Base-by-base conservation (phyloP, 495 filamentous ascomycete species). In the Daldinia caldariorum region DNA sequence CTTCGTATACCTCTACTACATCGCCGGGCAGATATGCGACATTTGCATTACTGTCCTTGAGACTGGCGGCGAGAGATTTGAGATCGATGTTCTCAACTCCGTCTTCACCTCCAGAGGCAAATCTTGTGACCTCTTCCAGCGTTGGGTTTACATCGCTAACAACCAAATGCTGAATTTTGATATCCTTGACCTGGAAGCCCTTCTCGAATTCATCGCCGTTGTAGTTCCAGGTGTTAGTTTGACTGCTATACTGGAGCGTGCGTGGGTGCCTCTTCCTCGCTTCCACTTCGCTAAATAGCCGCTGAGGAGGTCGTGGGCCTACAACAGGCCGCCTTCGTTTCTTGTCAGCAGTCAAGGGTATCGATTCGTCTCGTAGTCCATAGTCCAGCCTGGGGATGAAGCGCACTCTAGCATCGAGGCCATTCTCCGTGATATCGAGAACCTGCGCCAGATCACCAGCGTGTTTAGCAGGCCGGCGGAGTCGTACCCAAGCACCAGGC, bases 1-100 rank as follows among this genome's bases (percentile, higher is more conserved):
- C 96, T 66, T 96, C 89, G 74, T 93, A 98, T 49, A 99, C 92
- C 77, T 98, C 96, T 10, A 99, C 94, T 4, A 92, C 88, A 73
- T 99, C 96, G 26, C 96, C 96, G 0, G 93, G 92, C 2, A 94
- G 87, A 71, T 97, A 99, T 4, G 90, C 88, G 29, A 92, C 89
- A 63, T 89, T 90, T 10, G 89, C 87, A 22, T 88, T 89, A 37
- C 86, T 88, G 51, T 91, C 91, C 74, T 94, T 97, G 60, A 97
- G 80, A 56, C 92, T 97, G 59, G 92, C 89, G 35, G 93, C 92
- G 34, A 99, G 83, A 6, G 94, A 93, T 69, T 90, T 90, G 47
- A 99, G 86, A 81, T 99, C 96, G 32, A 99, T 83, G 65, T 95
- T 96, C 63, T 97, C 92, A 12, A 91, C 92, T 7, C 96, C 96